Evolutionary conservation across 805 yeast species (phyloP).

Genomic region (Kodamaea sagamina): DNA sequence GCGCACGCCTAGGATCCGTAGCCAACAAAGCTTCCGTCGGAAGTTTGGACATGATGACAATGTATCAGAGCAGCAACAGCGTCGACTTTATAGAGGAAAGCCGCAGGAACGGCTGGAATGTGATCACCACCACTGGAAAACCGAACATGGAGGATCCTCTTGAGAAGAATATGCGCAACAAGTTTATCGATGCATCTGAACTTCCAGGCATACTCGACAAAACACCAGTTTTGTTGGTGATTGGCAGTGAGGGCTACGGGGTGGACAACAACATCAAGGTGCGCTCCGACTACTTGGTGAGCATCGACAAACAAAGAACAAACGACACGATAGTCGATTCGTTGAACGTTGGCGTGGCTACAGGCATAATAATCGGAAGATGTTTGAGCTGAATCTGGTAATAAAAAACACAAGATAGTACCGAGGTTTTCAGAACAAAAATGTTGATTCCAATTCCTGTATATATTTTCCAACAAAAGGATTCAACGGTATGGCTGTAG

Average conservation of each 20-base stretch:
- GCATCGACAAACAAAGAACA: constrained; percentile 36
- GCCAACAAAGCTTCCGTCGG: constrained; percentile 85
- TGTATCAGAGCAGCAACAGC: constrained; percentile 61
- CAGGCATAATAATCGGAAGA: constrained; percentile 59
- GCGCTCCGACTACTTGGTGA: constrained; percentile 55
- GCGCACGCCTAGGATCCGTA: constrained; percentile 74
- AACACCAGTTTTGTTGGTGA: constrained; percentile 66
- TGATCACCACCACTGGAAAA: constrained; percentile 60
- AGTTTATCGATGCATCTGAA: constrained; percentile 41
- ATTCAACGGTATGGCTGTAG: no score
- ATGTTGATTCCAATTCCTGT: no score
- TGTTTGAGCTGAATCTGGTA: constrained; percentile 2
- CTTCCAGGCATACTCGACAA: constrained; percentile 45
- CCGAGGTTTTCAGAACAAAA: no score
- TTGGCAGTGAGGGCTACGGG: constrained; percentile 88
- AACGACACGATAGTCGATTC: constrained; percentile 59
- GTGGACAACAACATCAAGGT: constrained; percentile 65
- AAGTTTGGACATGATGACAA: constrained; percentile 70
- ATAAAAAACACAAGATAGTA: no score
- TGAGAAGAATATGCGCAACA: constrained; percentile 30
- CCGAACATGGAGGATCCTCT: constrained; percentile 27
- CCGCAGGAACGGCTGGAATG: constrained; percentile 64
- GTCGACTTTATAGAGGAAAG: constrained; percentile 60
- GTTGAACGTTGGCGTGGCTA: constrained; percentile 86
- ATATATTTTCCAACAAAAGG: no score